A percentile compares a stretch with the other conserved stretches of the same genome.
phyloP scores from a whole-genome alignment of 805 yeast genomes.

The Spathaspora arborariae region DNA sequence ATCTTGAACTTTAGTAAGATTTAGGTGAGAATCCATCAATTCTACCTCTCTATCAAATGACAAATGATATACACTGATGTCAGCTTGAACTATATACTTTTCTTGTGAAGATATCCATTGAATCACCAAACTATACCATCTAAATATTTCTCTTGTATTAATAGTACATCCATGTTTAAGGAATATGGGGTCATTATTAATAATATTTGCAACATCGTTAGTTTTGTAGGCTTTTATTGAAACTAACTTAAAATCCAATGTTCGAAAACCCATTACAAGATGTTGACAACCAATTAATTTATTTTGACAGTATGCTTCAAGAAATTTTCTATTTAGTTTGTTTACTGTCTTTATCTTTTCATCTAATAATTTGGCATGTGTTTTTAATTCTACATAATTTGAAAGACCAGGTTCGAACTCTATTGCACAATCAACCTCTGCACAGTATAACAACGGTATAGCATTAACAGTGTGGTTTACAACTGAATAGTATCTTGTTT shows the following conservation, averaged over 20 bases:
- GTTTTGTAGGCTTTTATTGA: constrained; percentile 10
- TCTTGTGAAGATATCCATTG: constrained; percentile 10
- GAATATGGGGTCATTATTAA: constrained; percentile 7
- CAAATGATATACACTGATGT: constrained; percentile 4
- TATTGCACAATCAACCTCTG: constrained; percentile 21
- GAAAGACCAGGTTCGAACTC: constrained; percentile 4
- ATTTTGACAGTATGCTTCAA: constrained; percentile 17
- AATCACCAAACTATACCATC: constrained; percentile 15
- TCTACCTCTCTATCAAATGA: constrained; percentile 5
- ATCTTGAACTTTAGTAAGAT: not conserved
- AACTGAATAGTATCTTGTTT: constrained; percentile 13
- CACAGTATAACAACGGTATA: constrained; percentile 15
- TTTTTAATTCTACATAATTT: constrained; percentile 21
- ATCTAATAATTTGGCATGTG: constrained; percentile 12
- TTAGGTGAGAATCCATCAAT: constrained; percentile 5
- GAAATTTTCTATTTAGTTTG: constrained; percentile 9
- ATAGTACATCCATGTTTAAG: constrained; percentile 7
- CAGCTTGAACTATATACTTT: not conserved
- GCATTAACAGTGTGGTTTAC: constrained; percentile 10
- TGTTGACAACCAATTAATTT: constrained; percentile 14
- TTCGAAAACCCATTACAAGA: constrained; percentile 16
- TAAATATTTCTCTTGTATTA: constrained; percentile 10
- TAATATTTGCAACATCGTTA: constrained; percentile 9
- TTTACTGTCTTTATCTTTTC: constrained; percentile 1
- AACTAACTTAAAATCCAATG: constrained; percentile 10